Evolutionary conservation across 2,329 filamentous ascomycete species (phyloP).

Genomic region (Cephalotrichum gorgonifer): DNA sequence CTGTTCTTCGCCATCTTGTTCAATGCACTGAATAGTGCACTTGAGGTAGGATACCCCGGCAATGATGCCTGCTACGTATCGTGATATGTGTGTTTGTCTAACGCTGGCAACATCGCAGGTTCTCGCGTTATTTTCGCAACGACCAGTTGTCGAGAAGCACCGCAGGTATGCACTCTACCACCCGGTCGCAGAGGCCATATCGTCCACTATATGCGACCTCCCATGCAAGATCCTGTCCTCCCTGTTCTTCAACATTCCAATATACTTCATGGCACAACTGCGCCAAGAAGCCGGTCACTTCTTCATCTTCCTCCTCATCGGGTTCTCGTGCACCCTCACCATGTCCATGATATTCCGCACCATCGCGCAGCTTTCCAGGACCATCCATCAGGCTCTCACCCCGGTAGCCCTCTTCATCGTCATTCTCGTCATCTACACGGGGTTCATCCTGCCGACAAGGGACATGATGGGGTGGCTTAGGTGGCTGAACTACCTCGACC

Average conservation of each 20-base stretch:
- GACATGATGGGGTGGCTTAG: slow-evolving; percentile 74
- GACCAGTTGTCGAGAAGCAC: slow-evolving; percentile 88
- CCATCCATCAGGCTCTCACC: slow-evolving; percentile 53
- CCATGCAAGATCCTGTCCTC: slow-evolving; percentile 72
- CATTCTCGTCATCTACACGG: slow-evolving; percentile 60
- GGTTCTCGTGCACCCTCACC: slow-evolving; percentile 59
- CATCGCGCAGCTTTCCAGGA: slow-evolving; percentile 66
- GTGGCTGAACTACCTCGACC: slow-evolving; percentile 77
- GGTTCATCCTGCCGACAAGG: slow-evolving; percentile 52
- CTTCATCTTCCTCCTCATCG: slow-evolving; percentile 77
- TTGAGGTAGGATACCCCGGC: slow-evolving; percentile 43
- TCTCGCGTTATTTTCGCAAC: slow-evolving; percentile 75
- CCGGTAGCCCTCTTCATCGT: slow-evolving; percentile 52
- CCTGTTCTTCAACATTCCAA: slow-evolving; percentile 64
- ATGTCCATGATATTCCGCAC: slow-evolving; percentile 85
- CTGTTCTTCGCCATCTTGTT: slow-evolving; percentile 83
- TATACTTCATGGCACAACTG: slow-evolving; percentile 85
- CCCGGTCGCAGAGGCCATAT: slow-evolving; percentile 76
- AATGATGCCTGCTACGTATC: no score
- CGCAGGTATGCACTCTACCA: slow-evolving; percentile 83
- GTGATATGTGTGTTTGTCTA: neutral
- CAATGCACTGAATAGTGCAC: slow-evolving; percentile 71
- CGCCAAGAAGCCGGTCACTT: slow-evolving; percentile 64
- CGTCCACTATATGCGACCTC: slow-evolving; percentile 77
- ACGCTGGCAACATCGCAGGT: slow-evolving; percentile 39